Conservation (phyloP, 2,329 filamentous ascomycete genomes). For the Trichoderma hamatum region DNA sequence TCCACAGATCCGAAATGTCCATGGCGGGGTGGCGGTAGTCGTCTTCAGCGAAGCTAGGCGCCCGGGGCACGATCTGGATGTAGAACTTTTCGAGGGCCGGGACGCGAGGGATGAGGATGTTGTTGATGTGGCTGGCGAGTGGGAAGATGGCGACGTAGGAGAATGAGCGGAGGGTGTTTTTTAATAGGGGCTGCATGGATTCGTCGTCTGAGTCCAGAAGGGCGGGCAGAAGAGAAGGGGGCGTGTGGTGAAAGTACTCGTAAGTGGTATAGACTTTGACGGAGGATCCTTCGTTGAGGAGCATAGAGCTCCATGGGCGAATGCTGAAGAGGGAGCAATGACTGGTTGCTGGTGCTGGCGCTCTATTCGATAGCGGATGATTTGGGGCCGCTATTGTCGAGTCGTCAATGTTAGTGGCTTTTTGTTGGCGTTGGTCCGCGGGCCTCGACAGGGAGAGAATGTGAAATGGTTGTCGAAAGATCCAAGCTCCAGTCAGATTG, state of each 20-base stretch:
- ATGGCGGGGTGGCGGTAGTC: slow-evolving; percentile 46
- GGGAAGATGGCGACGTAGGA: slow-evolving; percentile 70
- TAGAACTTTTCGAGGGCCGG: slow-evolving; percentile 56
- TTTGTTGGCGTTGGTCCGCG: neutral
- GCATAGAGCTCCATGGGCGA: slow-evolving; percentile 66
- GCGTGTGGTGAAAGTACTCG: slow-evolving; percentile 68
- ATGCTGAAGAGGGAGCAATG: slow-evolving; percentile 55
- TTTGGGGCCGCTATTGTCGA: neutral
- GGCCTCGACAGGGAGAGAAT: slow-evolving; percentile 54
- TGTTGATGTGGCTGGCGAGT: slow-evolving; percentile 61
- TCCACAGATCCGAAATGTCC: slow-evolving; percentile 52
- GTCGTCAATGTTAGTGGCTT: neutral
- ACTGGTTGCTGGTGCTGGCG: slow-evolving; percentile 22
- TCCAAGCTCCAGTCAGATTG: slow-evolving; percentile 62
- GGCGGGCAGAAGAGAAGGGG: slow-evolving; percentile 63
- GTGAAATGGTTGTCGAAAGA: slow-evolving; percentile 65
- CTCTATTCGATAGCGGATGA: no score
- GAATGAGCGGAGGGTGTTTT: slow-evolving; percentile 50
- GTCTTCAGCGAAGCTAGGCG: slow-evolving; percentile 39
- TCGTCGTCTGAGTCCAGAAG: slow-evolving; percentile 49
- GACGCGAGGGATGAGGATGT: slow-evolving; percentile 51
- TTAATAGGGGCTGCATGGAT: slow-evolving; percentile 41
- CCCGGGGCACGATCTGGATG: slow-evolving; percentile 52
- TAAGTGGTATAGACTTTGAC: slow-evolving; percentile 71
- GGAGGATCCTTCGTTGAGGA: slow-evolving; percentile 76